Conservation (phyloP, 306 rosid species). For the Gynostemma pentaphyllum region DNA sequence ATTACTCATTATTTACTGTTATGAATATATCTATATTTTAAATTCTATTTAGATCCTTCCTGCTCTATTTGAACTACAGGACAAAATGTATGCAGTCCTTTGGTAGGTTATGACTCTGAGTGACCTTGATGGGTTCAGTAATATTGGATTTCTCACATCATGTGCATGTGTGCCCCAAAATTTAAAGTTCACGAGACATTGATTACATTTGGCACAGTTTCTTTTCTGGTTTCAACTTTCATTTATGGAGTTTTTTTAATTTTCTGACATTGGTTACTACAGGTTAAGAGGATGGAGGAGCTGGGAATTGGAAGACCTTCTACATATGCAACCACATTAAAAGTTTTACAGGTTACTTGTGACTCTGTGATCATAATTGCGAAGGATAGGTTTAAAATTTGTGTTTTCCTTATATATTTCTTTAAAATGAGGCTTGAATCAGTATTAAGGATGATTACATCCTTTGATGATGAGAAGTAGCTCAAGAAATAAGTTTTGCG, state of each 20-base stretch:
- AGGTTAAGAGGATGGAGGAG: slow-evolving; percentile 97
- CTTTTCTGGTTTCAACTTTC: neutral
- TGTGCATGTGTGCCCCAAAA: neutral
- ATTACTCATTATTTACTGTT: too few relatives aligned
- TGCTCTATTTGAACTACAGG: neutral
- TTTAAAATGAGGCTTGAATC: neutral
- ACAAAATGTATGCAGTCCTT: neutral
- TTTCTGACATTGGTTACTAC: slow-evolving; percentile 15
- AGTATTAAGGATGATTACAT: neutral
- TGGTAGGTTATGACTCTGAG: neutral
- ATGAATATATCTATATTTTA: neutral
- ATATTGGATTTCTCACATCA: neutral
- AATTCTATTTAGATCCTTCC: neutral
- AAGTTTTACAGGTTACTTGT: slow-evolving; percentile 66
- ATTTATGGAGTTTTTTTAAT: slow-evolving; percentile 3
- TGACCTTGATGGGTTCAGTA: too few relatives aligned
- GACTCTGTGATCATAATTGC: neutral
- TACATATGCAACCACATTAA: slow-evolving; percentile 75
- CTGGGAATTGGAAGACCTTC: slow-evolving; percentile 99
- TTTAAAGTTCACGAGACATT: neutral
- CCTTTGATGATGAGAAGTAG: neutral
- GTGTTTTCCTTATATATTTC: neutral
- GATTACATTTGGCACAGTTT: neutral
- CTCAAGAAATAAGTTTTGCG: neutral
- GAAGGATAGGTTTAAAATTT: neutral